Conservation (phyloP, 257 asterid species). For the Primulina huaijiensis region DNA sequence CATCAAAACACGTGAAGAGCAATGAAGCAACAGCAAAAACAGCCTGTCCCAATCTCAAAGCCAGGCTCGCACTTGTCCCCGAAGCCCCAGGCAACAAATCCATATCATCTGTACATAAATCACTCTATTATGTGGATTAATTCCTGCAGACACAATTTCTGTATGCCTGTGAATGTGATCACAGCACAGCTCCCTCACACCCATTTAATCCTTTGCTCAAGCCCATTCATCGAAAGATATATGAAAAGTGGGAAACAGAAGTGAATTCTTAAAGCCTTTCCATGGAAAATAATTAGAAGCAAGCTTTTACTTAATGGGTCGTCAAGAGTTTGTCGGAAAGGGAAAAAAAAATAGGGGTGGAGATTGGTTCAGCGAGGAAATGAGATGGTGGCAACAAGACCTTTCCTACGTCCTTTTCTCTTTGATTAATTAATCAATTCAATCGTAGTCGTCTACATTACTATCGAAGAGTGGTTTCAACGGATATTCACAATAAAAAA, state of each 20-base stretch:
- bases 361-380: background rate
- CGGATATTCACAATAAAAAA: too few species aligned
- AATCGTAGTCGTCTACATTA: background rate
- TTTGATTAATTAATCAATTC: background rate
- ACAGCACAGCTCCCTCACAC: slow-evolving; percentile 28
- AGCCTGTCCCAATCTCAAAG: slow-evolving; percentile 85
- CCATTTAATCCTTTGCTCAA: slow-evolving; percentile 36
- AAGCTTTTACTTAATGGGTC: background rate
- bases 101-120: slow-evolving; percentile 43
- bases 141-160: slow-evolving; percentile 14
- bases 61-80: slow-evolving; percentile 92
- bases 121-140: slow-evolving; percentile 7
- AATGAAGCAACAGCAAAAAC: slow-evolving; percentile 78
- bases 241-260: background rate
- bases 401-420: background rate
- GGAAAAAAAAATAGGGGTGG: background rate
- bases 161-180: slow-evolving; percentile 16
- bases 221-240: slow-evolving; percentile 32
- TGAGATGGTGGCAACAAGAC: background rate
- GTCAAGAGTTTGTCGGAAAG: background rate
- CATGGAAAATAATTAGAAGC: background rate
- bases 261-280: background rate
- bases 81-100: slow-evolving; percentile 84
- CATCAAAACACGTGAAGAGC: slow-evolving; percentile 87
- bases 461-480: too few species aligned